A percentile compares a stretch with the other conserved stretches of the same genome.
phyloP scores from a whole-genome alignment of 257 asterid genomes.

The Capsicum chinense region DNA sequence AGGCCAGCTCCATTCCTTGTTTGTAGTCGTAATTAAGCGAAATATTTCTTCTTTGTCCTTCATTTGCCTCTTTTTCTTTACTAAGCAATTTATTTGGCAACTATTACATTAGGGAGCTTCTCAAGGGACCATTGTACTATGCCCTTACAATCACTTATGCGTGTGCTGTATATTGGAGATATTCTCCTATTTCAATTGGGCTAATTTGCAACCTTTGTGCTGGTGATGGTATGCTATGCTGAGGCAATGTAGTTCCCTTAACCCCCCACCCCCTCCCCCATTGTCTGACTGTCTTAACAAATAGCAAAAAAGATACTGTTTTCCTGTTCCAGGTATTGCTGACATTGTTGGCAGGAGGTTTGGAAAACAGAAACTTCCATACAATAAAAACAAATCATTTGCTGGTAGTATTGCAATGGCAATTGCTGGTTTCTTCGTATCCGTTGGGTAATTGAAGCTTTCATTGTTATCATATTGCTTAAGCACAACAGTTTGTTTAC shows the following conservation, averaged over 20 bases:
- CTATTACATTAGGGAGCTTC: constrained; percentile 73
- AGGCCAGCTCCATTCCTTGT: not conserved
- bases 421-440: constrained; percentile 78
- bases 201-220: constrained; percentile 91
- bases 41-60: not conserved
- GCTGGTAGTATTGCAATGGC: constrained; percentile 80
- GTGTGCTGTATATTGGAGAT: constrained; percentile 82
- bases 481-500: constrained; percentile 20
- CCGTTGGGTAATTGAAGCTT: constrained; percentile 65
- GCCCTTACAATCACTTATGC: constrained; percentile 80
- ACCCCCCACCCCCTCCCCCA: not conserved
- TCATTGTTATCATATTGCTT: constrained; percentile 3
- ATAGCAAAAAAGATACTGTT: constrained; percentile 7
- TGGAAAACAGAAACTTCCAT: constrained; percentile 77
- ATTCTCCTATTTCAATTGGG: constrained; percentile 85
- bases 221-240: constrained; percentile 75
- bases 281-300: not conserved
- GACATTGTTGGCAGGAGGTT: constrained; percentile 87
- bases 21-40: not conserved
- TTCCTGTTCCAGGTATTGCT: constrained; percentile 65
- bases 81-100: constrained; percentile 29
- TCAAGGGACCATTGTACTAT: constrained; percentile 92
- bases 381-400: constrained; percentile 73
- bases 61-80: not conserved
- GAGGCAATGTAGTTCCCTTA: not conserved